These are phyloP conservation scores for Chalciporus sphaerocephalus DNA, from an alignment of 768 basidiomycete genomes.

Conservation along the genomic window DNA sequence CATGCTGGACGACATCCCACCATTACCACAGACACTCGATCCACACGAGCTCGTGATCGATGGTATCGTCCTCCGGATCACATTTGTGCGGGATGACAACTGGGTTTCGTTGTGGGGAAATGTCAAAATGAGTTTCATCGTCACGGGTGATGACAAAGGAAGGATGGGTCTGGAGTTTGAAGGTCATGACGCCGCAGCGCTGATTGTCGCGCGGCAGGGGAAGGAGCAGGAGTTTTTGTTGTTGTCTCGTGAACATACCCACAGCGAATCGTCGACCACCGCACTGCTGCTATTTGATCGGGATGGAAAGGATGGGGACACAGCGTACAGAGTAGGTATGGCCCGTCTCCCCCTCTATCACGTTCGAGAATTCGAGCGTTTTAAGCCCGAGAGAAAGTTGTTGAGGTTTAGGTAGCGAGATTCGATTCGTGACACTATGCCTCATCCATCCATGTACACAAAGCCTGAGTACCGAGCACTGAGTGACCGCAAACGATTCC, in stretches of 20 bases:
- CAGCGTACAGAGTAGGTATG: slow-evolving; percentile 2
- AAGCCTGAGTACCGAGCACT: no score
- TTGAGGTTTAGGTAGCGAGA: background rate
- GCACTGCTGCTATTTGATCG: slow-evolving; percentile 4
- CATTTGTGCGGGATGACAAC: background rate
- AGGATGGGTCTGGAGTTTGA: background rate
- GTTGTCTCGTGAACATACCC: background rate
- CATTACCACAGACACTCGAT: background rate
- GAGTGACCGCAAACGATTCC: no score
- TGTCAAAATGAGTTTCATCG: background rate
- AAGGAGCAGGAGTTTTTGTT: slow-evolving; percentile 1
- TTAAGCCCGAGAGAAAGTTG: background rate
- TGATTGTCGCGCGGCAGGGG: background rate
- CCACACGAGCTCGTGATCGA: slow-evolving; percentile 7
- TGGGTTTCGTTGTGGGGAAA: background rate
- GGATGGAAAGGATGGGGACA: slow-evolving; percentile 3
- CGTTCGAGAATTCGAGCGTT: background rate
- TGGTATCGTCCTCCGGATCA: background rate
- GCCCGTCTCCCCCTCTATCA: background rate
- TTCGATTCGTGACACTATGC: background rate
- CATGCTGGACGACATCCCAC: background rate
- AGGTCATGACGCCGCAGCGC: background rate
- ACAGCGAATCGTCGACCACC: background rate
- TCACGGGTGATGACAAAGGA: background rate
- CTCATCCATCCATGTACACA: no score